phyloP scores from a whole-genome alignment of 2,329 filamentous ascomycete species.

The Aplosporella prunicola region DNA sequence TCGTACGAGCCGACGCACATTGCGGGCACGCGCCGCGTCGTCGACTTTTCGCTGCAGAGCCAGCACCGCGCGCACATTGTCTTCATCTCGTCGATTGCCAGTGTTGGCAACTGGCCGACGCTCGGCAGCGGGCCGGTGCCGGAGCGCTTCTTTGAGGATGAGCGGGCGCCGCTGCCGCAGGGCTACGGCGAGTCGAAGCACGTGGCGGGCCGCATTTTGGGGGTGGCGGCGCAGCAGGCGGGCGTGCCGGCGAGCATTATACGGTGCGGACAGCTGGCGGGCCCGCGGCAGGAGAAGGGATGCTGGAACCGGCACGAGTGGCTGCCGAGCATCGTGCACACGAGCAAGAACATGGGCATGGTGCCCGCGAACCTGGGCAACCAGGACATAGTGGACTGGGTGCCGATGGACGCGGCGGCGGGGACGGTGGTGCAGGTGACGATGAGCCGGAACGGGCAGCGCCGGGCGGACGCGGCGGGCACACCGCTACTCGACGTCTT shows the following conservation, averaged over 20 bases:
- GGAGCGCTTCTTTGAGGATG: slow-evolving; percentile 21
- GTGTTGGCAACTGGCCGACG: slow-evolving; percentile 20
- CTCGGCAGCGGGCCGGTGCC: slow-evolving; percentile 17
- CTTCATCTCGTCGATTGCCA: slow-evolving; percentile 32
- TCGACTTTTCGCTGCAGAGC: slow-evolving; percentile 24
- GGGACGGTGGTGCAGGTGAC: slow-evolving; percentile 3
- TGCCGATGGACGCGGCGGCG: slow-evolving; percentile 13
- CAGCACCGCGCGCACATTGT: slow-evolving; percentile 18
- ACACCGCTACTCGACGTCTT: slow-evolving; percentile 4
- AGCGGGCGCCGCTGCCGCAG: slow-evolving; percentile 19
- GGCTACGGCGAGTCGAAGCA: slow-evolving; percentile 33
- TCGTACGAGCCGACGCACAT: slow-evolving; percentile 23
- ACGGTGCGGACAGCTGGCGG: slow-evolving; percentile 24
- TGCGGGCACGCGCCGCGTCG: slow-evolving; percentile 22
- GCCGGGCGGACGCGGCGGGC: neutral
- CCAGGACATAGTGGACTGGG: slow-evolving; percentile 19
- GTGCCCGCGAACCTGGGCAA: slow-evolving; percentile 15
- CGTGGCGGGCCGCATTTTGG: slow-evolving; percentile 24
- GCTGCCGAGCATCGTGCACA: slow-evolving; percentile 19
- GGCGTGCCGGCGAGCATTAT: slow-evolving; percentile 17
- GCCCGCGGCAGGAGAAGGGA: slow-evolving; percentile 15
- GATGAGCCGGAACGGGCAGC: neutral
- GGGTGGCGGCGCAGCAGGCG: slow-evolving; percentile 20
- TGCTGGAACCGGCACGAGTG: slow-evolving; percentile 21
- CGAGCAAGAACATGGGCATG: slow-evolving; percentile 15